Evolutionary conservation across 805 yeast genomes (phyloP).

Genomic region (Starmerella sp.): DNA sequence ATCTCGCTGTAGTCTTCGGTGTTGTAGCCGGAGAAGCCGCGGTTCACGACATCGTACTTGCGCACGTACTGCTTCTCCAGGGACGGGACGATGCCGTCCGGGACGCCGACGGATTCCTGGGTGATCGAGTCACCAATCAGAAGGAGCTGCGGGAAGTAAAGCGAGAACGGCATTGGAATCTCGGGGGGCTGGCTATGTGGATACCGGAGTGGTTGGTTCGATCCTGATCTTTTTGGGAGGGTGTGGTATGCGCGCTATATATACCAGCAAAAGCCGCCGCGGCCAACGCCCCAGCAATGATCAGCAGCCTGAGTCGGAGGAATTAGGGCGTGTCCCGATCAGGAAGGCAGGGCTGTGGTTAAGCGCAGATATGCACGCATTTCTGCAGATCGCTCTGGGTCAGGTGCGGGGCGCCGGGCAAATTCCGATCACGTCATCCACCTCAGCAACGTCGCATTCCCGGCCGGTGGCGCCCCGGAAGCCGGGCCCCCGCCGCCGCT

Average conservation of each 20-base stretch:
- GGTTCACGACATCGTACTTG: constrained; percentile 51
- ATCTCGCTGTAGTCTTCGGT: constrained; percentile 41
- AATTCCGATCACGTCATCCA: neutral
- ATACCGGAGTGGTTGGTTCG: neutral
- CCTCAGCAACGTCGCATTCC: constrained; percentile 1
- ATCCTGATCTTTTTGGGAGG: neutral
- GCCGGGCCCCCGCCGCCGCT: neutral
- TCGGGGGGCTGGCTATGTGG: neutral
- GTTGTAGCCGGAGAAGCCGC: constrained; percentile 75
- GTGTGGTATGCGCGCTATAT: neutral
- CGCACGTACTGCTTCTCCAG: constrained; percentile 40
- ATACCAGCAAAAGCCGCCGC: neutral
- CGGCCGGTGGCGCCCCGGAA: too few relatives aligned
- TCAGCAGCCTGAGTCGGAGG: neutral
- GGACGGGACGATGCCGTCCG: constrained; percentile 40
- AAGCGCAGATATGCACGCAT: neutral
- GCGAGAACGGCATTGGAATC: neutral
- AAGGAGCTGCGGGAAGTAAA: constrained; percentile 32
- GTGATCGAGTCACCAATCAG: constrained; percentile 67
- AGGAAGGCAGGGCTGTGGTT: neutral
- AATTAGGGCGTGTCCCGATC: neutral
- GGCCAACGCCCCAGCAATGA: neutral
- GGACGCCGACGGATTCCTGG: constrained; percentile 38
- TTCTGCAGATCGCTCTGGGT: neutral
- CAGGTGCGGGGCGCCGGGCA: constrained; percentile 5